phyloP scores from a whole-genome alignment of 2,329 filamentous ascomycete genomes.

The Talaromyces sp. region DNA sequence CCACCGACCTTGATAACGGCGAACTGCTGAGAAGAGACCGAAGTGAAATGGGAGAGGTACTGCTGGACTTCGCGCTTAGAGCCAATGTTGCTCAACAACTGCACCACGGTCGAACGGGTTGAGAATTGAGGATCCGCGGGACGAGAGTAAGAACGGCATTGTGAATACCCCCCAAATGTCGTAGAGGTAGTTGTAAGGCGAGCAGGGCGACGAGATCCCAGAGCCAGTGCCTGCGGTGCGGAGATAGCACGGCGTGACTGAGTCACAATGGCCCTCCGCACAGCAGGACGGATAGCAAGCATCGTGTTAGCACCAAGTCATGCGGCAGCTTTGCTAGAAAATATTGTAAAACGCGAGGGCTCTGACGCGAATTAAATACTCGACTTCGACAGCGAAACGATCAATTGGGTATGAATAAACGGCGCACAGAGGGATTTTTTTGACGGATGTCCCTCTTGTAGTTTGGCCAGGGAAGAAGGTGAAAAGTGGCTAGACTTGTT shows the following conservation, averaged over 20 bases:
- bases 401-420: slow-evolving; percentile 13
- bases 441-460: neutral
- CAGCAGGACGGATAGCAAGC: slow-evolving; percentile 44
- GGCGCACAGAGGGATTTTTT: slow-evolving; percentile 9
- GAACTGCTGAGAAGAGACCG: slow-evolving; percentile 93
- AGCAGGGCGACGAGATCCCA: slow-evolving; percentile 26
- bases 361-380: neutral
- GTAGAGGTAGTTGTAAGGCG: slow-evolving; percentile 10
- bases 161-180: slow-evolving; percentile 21
- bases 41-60: slow-evolving; percentile 95
- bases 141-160: slow-evolving; percentile 45
- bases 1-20: slow-evolving; percentile 98
- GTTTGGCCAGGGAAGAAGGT: neutral
- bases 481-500: slow-evolving; percentile 3
- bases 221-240: slow-evolving; percentile 34
- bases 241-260: slow-evolving; percentile 42
- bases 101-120: slow-evolving; percentile 77
- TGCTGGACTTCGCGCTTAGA: slow-evolving; percentile 96
- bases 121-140: slow-evolving; percentile 53
- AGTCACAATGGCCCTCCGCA: slow-evolving; percentile 43
- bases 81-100: slow-evolving; percentile 90
- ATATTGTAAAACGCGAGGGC: neutral
- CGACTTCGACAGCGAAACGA: neutral
- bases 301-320: slow-evolving; percentile 39
- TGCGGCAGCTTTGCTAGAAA: slow-evolving; percentile 35